Evolutionary conservation across 2,329 filamentous ascomycete genomes (phyloP).

Genomic region (Penicillium glabrum): DNA sequence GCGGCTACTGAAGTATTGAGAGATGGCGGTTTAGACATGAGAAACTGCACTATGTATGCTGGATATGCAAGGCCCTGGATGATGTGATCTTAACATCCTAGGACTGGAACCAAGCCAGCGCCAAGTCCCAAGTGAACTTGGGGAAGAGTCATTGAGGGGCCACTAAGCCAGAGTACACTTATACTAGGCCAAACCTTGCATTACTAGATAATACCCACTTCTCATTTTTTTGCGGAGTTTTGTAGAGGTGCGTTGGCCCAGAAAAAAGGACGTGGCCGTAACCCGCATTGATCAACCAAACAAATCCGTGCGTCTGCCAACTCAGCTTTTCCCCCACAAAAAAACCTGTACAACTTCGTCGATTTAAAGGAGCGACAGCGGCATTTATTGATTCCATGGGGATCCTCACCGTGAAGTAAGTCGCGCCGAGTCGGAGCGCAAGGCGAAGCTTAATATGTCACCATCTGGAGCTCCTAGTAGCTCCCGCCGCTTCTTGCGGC

Average conservation of each 20-base stretch:
- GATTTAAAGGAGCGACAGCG: background rate
- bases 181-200: too few species aligned
- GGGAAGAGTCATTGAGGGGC: too few species aligned
- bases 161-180: too few species aligned
- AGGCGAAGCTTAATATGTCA: slow-evolving; percentile 29
- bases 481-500: slow-evolving; percentile 33
- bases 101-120: too few species aligned
- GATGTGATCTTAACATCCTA: too few species aligned
- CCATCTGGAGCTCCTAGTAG: slow-evolving; percentile 30
- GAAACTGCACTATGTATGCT: too few species aligned
- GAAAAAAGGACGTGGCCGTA: slow-evolving; percentile 10
- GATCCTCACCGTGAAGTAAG: slow-evolving; percentile 8
- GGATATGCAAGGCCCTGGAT: background rate
- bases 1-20: background rate
- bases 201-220: too few species aligned
- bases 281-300: slow-evolving; percentile 4
- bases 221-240: too few species aligned
- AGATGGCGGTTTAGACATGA: background rate
- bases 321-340: background rate
- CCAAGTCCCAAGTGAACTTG: too few species aligned
- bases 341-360: background rate
- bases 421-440: slow-evolving; percentile 8
- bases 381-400: background rate
- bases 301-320: background rate
- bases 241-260: slow-evolving; percentile 11